Percentiles rank a stretch among this genome's conserved stretches.
Evolutionary conservation across 2,329 filamentous ascomycete genomes (phyloP).

Genomic region (Phyllosticta ampelicida): DNA sequence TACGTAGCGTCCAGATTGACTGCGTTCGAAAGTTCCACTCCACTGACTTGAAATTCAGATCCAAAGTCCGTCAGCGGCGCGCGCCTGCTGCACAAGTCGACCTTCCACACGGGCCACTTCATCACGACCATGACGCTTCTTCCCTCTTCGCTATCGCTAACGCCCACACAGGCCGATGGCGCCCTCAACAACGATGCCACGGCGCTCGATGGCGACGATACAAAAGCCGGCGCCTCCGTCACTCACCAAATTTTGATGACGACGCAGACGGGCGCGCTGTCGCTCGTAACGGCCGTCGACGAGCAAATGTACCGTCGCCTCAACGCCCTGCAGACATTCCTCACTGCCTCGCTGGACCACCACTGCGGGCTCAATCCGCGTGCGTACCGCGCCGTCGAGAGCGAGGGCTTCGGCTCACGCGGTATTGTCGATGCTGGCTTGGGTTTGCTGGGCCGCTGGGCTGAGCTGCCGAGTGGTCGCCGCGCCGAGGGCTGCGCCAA

Average conservation of each 20-base stretch:
- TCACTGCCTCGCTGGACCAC: slow-evolving; percentile 65
- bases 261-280: slow-evolving; percentile 65
- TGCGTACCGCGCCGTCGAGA: slow-evolving; percentile 54
- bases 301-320: slow-evolving; percentile 78
- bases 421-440: slow-evolving; percentile 60
- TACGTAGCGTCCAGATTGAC: slow-evolving; percentile 38
- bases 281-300: slow-evolving; percentile 63
- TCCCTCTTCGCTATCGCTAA: slow-evolving; percentile 49
- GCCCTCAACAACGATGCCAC: slow-evolving; percentile 27
- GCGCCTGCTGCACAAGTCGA: slow-evolving; percentile 73
- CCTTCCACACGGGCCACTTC: slow-evolving; percentile 77
- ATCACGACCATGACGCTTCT: slow-evolving; percentile 66
- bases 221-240: slow-evolving; percentile 17
- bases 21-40: neutral
- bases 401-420: slow-evolving; percentile 41
- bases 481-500: slow-evolving; percentile 62
- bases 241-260: slow-evolving; percentile 54
- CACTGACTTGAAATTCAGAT: slow-evolving; percentile 42
- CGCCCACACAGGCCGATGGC: slow-evolving; percentile 23
- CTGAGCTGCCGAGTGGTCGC: slow-evolving; percentile 61
- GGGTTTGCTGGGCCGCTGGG: slow-evolving; percentile 61
- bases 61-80: slow-evolving; percentile 87
- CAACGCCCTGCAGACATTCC: slow-evolving; percentile 67
- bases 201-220: slow-evolving; percentile 21
- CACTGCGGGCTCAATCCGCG: slow-evolving; percentile 74